These are phyloP conservation scores for Fusarium compactum DNA, from an alignment of 2,329 filamentous ascomycete genomes.

Conservation along the genomic window DNA sequence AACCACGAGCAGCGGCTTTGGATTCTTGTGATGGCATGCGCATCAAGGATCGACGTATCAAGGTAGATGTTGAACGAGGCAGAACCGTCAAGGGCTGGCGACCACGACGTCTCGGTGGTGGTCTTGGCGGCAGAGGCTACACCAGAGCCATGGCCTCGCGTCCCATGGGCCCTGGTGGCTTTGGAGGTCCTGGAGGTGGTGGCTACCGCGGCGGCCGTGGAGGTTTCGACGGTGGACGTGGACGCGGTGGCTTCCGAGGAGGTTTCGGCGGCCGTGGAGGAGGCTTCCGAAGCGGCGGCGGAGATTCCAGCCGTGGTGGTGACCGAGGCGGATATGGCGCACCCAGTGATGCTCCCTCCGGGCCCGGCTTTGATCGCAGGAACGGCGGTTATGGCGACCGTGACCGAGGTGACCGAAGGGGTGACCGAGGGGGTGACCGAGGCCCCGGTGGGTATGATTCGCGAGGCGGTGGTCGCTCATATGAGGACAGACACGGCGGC, in stretches of 20 bases:
- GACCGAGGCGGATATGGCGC: conserved; percentile 64
- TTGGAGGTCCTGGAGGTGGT: conserved; percentile 67
- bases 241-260: conserved; percentile 58
- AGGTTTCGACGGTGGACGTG: conserved; percentile 60
- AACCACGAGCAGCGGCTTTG: conserved; percentile 83
- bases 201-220: conserved; percentile 62
- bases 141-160: conserved; percentile 83
- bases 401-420: conserved; percentile 56
- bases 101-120: conserved; percentile 90
- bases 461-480: conserved; percentile 67
- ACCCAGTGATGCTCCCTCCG: conserved; percentile 70
- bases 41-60: conserved; percentile 91
- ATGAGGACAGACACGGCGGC: conserved; percentile 66
- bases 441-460: conserved; percentile 71
- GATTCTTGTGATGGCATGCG: conserved; percentile 86
- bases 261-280: conserved; percentile 68
- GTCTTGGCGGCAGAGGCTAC: conserved; percentile 91
- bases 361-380: conserved; percentile 65
- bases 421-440: conserved; percentile 56
- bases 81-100: conserved; percentile 95
- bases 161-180: conserved; percentile 72
- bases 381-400: conserved; percentile 60
- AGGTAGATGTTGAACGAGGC: conserved; percentile 96
- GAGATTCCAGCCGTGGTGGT: conserved; percentile 55
- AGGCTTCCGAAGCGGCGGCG: conserved; percentile 63